Base-by-base conservation (phyloP, 352 stramenopile species). In the Pythium insidiosum region DNA sequence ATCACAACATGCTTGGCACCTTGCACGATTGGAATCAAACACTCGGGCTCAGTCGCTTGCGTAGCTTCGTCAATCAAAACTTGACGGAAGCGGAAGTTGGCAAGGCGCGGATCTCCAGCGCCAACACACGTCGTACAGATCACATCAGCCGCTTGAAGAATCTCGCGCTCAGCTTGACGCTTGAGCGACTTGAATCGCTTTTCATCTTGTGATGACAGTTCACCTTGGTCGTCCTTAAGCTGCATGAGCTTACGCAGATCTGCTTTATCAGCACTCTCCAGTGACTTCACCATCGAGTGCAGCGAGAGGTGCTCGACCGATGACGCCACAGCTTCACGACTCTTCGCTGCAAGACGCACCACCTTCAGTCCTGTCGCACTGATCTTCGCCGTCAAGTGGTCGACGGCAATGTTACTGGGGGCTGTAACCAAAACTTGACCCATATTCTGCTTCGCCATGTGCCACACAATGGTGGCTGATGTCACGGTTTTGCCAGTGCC, bases 11-110 rank as follows among this genome's bases (percentile, higher is more conserved):
- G 97, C 60, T 99, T 99, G 13, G 90, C 94, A 43, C 97, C 97
- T 60, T 98, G 87, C 4, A 98, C 95, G 66, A 99, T 97, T 1
- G 97, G 97, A 63, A 99, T 99, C 43, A 99, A 64, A 47, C 84
- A 98, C 61, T 99, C 97, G 2, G 97, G 94, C 63, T 99, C 97
- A 18, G 97, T 98, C 13, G 97, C 97, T 61, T 99, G 97, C 1
- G 97, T 99, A 7, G 96, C 95, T 81, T 99, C 97, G 63, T 99
- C 97, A 63, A 99, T 98, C 20, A 99, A 63, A 13, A 99, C 96
- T 62, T 98, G 95, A 42, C 93, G 83, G 67, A 99, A 99, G 21
- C 93, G 84, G 60, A 98, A 98, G 57, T 98, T 98, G 38, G 94
- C 94, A 6, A 99, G 58, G n/a, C 96, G 89, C 6, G 92, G 90